Percentiles rank a stretch among this genome's conserved stretches.
phyloP scores from a whole-genome alignment of 2,329 filamentous ascomycete genomes.

The Hypoxylon sp. region DNA sequence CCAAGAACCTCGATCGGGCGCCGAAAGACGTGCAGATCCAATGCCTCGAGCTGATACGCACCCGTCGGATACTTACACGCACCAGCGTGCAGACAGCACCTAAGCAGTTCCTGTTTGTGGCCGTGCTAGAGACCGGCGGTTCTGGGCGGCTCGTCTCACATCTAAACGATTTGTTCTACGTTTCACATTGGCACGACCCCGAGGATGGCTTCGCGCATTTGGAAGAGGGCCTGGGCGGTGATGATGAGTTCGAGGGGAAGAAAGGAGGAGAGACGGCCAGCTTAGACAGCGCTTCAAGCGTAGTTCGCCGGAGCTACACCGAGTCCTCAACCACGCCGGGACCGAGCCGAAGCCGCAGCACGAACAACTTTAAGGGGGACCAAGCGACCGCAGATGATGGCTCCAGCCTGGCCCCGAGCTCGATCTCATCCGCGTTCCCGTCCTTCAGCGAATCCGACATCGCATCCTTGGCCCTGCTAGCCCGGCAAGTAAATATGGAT shows the following conservation, averaged over 20 bases:
- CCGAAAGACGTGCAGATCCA: slow-evolving; percentile 86
- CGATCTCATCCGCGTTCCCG: slow-evolving; percentile 14
- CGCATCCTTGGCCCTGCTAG: slow-evolving; percentile 69
- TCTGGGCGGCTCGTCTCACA: slow-evolving; percentile 66
- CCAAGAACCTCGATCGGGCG: slow-evolving; percentile 81
- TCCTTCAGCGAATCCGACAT: slow-evolving; percentile 63
- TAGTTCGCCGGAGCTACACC: slow-evolving; percentile 51
- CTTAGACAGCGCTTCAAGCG: slow-evolving; percentile 33
- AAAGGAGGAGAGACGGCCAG: slow-evolving; percentile 39
- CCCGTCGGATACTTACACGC: slow-evolving; percentile 80
- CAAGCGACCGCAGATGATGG: slow-evolving; percentile 5
- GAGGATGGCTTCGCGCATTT: slow-evolving; percentile 81
- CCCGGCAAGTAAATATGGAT: slow-evolving; percentile 72
- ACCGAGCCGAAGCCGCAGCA: slow-evolving; percentile 22
- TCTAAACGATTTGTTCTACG: slow-evolving; percentile 85
- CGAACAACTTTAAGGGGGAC: slow-evolving; percentile 5
- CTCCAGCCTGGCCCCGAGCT: slow-evolving; percentile 10
- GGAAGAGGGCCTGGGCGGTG: slow-evolving; percentile 67
- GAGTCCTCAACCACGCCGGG: slow-evolving; percentile 11
- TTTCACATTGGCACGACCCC: slow-evolving; percentile 85
- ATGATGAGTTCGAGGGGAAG: slow-evolving; percentile 43
- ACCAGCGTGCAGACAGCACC: slow-evolving; percentile 81
- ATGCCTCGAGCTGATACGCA: slow-evolving; percentile 81
- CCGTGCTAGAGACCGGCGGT: slow-evolving; percentile 65
- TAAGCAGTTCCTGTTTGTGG: slow-evolving; percentile 83